These are phyloP conservation scores for Saturnispora gosingensis DNA, from an alignment of 805 yeast genomes.

Conservation along the genomic window DNA sequence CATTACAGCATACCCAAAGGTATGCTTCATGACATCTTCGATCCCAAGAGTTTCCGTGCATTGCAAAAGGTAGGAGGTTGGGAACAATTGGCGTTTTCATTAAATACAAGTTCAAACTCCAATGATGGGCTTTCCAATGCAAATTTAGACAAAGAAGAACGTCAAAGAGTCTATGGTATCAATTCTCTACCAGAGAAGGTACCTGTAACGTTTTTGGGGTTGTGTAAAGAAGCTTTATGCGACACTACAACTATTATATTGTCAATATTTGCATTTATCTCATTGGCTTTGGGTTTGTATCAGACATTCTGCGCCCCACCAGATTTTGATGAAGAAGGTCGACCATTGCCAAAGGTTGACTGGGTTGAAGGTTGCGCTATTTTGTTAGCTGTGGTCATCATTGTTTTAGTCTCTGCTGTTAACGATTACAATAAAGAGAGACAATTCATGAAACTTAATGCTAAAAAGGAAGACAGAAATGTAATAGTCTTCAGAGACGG, in stretches of 20 bases:
- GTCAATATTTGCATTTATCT: constrained; percentile 77
- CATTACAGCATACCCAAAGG: constrained; percentile 22
- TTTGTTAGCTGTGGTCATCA: constrained; percentile 81
- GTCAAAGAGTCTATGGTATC: constrained; percentile 50
- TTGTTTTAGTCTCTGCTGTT: constrained; percentile 87
- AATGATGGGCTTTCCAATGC: constrained; percentile 33
- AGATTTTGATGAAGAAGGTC: constrained; percentile 69
- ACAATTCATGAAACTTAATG: constrained; percentile 80
- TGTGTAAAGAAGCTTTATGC: constrained; percentile 77
- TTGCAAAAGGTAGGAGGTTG: constrained; percentile 39
- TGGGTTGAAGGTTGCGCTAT: constrained; percentile 99
- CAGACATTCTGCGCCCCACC: constrained; percentile 84
- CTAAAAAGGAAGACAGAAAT: constrained; percentile 78
- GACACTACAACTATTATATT: constrained; percentile 85
- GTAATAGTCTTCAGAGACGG: constrained; percentile 71
- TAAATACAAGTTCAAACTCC: constrained; percentile 28
- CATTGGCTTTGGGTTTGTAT: constrained; percentile 84
- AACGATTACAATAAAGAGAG: constrained; percentile 95
- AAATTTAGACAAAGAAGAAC: constrained; percentile 24
- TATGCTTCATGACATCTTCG: constrained; percentile 43
- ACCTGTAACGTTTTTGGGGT: constrained; percentile 55
- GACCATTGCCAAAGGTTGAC: constrained; percentile 72
- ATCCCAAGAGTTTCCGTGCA: constrained; percentile 48
- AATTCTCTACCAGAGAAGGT: constrained; percentile 65
- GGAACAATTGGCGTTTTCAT: constrained; percentile 22